Evolutionary conservation across 352 stramenopile species (phyloP).

Genomic region (Blastocystis sp.): DNA sequence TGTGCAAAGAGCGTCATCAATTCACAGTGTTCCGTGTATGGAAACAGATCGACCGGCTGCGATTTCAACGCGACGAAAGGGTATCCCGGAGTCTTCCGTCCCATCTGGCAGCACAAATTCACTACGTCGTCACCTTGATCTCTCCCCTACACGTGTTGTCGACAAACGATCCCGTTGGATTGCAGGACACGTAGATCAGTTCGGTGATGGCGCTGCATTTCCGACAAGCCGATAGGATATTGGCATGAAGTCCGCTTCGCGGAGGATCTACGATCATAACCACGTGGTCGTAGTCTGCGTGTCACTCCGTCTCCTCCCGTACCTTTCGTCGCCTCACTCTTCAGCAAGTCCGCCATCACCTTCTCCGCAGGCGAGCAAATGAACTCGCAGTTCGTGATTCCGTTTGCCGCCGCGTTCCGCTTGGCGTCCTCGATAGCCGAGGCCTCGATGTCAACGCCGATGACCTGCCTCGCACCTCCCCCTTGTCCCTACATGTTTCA

Average conservation of each 20-base stretch:
- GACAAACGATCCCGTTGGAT: slow-evolving; percentile 85
- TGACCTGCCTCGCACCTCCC: slow-evolving; percentile 62
- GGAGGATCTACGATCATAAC: slow-evolving; percentile 91
- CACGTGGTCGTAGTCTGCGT: slow-evolving; percentile 62
- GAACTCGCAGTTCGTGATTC: slow-evolving; percentile 75
- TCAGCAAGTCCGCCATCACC: slow-evolving; percentile 73
- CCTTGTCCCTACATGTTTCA: slow-evolving; percentile 60
- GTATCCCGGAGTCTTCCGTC: slow-evolving; percentile 73
- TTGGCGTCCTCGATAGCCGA: slow-evolving; percentile 76
- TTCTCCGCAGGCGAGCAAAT: slow-evolving; percentile 79
- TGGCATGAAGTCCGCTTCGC: slow-evolving; percentile 80
- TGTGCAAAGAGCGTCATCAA: slow-evolving; percentile 92
- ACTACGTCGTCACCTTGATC: neutral
- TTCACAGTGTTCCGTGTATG: slow-evolving; percentile 89
- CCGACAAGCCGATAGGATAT: slow-evolving; percentile 75
- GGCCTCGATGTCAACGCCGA: slow-evolving; percentile 70
- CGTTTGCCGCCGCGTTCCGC: slow-evolving; percentile 73
- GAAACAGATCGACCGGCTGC: slow-evolving; percentile 95
- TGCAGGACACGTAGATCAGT: slow-evolving; percentile 95
- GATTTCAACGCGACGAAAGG: slow-evolving; percentile 80
- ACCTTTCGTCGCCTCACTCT: slow-evolving; percentile 59
- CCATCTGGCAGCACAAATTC: slow-evolving; percentile 79
- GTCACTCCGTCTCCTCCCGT: slow-evolving; percentile 57
- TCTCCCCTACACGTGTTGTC: slow-evolving; percentile 64
- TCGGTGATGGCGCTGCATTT: slow-evolving; percentile 71